Conservation (phyloP, 2,329 filamentous ascomycete species). For the Talaromyces sp. region DNA sequence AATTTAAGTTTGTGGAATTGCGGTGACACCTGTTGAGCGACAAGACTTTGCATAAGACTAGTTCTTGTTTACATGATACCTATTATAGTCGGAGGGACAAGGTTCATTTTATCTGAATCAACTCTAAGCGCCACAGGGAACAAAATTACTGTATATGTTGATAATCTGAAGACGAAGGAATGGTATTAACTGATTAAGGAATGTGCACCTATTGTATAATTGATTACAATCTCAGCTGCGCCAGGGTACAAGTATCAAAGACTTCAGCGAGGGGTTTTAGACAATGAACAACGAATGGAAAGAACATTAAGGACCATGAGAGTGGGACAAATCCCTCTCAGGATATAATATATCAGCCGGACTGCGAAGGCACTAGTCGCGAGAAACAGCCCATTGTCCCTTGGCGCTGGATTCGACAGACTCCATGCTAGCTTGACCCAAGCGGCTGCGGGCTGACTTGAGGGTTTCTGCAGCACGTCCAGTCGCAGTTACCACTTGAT, state of each 20-base stretch:
- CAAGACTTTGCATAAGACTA: background rate
- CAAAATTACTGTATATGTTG: background rate
- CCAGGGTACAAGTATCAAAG: background rate
- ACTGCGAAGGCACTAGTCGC: background rate
- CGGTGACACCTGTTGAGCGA: background rate
- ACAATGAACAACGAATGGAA: conserved; percentile 2
- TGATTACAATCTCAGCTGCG: conserved; percentile 5
- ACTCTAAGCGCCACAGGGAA: background rate
- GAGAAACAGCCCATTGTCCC: conserved; percentile 13
- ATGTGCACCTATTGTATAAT: conserved; percentile 7
- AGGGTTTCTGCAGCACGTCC: conserved; percentile 17
- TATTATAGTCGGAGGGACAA: background rate
- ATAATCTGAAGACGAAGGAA: background rate
- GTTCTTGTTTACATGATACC: background rate
- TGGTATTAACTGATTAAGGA: background rate
- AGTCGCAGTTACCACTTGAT: conserved; percentile 43
- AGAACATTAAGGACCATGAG: background rate
- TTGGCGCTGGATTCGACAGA: conserved; percentile 12
- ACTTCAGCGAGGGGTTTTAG: conserved; percentile 7
- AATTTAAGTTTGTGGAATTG: background rate
- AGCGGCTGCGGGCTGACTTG: conserved; percentile 15
- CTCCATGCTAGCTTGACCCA: conserved; percentile 12
- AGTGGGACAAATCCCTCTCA: too few relatives aligned
- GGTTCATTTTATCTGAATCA: background rate
- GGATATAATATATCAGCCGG: background rate